phyloP scores from a whole-genome alignment of 1,284 basidiomycete genomes.

The Ganoderma boninense region DNA sequence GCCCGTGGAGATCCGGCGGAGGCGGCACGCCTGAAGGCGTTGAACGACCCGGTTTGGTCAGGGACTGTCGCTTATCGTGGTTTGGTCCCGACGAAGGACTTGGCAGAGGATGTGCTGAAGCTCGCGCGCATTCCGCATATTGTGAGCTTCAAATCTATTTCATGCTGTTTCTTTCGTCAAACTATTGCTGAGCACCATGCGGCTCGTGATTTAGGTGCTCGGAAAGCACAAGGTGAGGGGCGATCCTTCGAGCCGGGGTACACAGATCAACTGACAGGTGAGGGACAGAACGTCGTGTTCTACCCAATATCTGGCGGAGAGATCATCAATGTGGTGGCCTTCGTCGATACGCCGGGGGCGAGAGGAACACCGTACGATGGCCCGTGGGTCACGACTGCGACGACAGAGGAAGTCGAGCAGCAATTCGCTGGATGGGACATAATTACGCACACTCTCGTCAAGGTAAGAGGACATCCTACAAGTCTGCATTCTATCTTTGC shows the following conservation, averaged over 20 bases:
- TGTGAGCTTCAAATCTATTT: not conserved
- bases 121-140: not conserved
- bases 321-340: conserved; percentile 36
- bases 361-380: conserved; percentile 41
- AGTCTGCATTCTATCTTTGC: conserved; percentile 27
- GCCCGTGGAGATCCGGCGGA: conserved; percentile 5
- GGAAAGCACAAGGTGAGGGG: conserved; percentile 29
- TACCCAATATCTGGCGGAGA: conserved; percentile 23
- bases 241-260: not conserved
- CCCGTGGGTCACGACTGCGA: conserved; percentile 35
- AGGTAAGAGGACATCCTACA: not conserved
- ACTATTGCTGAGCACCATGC: not conserved
- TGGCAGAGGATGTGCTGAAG: conserved; percentile 1
- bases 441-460: not conserved
- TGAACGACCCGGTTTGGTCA: conserved; percentile 23
- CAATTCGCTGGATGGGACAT: conserved; percentile 36
- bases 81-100: conserved; percentile 13
- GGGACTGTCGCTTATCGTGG: conserved; percentile 26
- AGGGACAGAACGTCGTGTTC: conserved; percentile 8
- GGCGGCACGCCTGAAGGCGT: conserved; percentile 10
- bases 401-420: conserved; percentile 17
- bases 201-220: not conserved
- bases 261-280: not conserved
- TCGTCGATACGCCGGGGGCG: conserved; percentile 29
- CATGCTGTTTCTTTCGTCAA: not conserved